phyloP scores from a whole-genome alignment of 495 filamentous ascomycete genomes.

The Podospora pseudoanserina region DNA sequence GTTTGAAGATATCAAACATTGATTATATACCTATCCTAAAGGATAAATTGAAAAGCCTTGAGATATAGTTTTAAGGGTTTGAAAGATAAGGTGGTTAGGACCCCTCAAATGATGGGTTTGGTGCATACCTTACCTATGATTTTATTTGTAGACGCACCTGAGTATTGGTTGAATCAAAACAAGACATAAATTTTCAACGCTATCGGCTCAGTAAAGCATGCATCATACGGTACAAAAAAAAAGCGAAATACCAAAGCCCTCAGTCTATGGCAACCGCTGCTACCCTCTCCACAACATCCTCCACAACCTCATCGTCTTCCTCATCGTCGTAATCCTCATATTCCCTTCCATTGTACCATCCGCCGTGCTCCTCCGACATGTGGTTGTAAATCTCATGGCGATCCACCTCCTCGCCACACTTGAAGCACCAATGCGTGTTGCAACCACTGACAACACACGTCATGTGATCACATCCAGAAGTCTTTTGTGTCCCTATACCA shows the following conservation, averaged over 20 bases:
- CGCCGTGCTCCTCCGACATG: conserved; percentile 13
- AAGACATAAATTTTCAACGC: too few relatives aligned
- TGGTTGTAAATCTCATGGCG: conserved; percentile 12
- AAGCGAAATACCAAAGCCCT: not conserved
- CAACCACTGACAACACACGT: conserved; percentile 7
- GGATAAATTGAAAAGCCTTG: too few relatives aligned
- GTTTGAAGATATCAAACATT: too few relatives aligned
- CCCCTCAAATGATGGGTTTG: too few relatives aligned
- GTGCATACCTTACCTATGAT: too few relatives aligned
- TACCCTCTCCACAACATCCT: not conserved
- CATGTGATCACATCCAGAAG: conserved; percentile 20
- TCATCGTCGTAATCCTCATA: not conserved
- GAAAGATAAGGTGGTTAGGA: too few relatives aligned
- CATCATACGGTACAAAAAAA: not conserved
- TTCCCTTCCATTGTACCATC: conserved; percentile 9
- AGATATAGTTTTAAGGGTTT: too few relatives aligned
- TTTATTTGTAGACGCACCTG: too few relatives aligned
- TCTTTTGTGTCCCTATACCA: conserved; percentile 16
- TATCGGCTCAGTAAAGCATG: too few relatives aligned
- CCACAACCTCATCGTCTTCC: conserved; percentile 1
- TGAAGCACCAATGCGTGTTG: conserved; percentile 19
- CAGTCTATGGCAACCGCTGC: not conserved
- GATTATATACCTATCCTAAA: too few relatives aligned
- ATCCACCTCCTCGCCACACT: conserved; percentile 10
- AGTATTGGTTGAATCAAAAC: too few relatives aligned